These are phyloP conservation scores for Sarcocystis neurona DNA, from an alignment of 169 alveolate genomes.

Conservation along the genomic window DNA sequence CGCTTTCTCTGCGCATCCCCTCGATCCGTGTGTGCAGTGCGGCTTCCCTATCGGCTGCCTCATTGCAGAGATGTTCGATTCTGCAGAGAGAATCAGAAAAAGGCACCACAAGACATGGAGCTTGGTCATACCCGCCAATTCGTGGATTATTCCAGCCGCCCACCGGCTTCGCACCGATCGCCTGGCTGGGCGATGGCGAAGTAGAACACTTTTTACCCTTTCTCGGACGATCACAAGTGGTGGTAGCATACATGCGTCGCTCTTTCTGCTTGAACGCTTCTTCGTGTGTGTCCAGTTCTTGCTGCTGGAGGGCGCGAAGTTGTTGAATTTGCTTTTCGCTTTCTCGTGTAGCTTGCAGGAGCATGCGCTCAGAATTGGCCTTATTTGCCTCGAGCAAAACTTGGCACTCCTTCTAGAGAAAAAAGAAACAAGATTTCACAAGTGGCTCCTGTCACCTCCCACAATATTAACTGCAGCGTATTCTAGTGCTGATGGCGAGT, in stretches of 20 bases:
- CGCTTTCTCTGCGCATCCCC: not conserved
- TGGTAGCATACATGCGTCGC: not conserved
- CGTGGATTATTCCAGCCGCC: not conserved
- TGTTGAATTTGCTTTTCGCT: not conserved
- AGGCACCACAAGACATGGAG: not conserved
- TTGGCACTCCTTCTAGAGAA: constrained; percentile 15
- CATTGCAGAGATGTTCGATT: not conserved
- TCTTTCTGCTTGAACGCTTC: not conserved
- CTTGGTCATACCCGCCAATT: not conserved
- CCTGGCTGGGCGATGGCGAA: not conserved
- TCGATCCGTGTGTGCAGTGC: not conserved
- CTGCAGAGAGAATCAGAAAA: not conserved
- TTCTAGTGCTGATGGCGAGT: no score
- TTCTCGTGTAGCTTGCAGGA: not conserved
- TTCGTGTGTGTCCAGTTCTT: constrained; percentile 4
- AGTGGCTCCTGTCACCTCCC: no score
- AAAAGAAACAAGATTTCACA: not conserved
- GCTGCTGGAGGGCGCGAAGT: not conserved
- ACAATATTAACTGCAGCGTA: no score
- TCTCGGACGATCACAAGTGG: not conserved
- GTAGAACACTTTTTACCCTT: not conserved
- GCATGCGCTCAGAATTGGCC: not conserved
- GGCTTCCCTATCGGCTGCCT: not conserved
- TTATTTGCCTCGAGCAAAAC: constrained; percentile 26
- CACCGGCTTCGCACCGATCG: not conserved